Evolutionary conservation across 495 filamentous ascomycete species (phyloP).

Genomic region (Aspergillus nanangensis): DNA sequence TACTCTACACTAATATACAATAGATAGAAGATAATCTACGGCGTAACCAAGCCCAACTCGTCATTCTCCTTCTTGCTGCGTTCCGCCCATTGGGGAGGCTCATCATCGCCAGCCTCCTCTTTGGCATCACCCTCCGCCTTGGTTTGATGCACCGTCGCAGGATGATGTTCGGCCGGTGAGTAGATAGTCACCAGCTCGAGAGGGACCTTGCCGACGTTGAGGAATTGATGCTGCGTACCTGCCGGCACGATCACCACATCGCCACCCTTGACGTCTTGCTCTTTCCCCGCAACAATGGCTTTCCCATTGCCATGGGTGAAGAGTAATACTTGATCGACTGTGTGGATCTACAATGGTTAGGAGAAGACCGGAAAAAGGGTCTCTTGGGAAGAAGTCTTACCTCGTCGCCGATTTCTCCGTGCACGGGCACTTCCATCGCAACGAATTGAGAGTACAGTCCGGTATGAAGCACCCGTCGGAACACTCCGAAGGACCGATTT

Average conservation of each 20-base stretch:
- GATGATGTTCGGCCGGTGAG: conserved; percentile 55
- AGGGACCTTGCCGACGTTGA: conserved; percentile 51
- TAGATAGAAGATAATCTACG: not conserved
- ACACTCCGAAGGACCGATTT: conserved; percentile 50
- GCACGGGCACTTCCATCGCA: conserved; percentile 59
- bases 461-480: conserved; percentile 58
- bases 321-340: conserved; percentile 60
- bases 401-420: conserved; percentile 63
- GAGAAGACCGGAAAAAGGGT: not conserved
- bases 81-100: conserved; percentile 54
- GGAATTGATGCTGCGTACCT: conserved; percentile 62
- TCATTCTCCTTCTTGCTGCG: conserved; percentile 55
- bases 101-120: conserved; percentile 58
- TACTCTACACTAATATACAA: not conserved
- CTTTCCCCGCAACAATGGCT: conserved; percentile 54
- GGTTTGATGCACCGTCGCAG: conserved; percentile 53
- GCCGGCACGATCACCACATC: conserved; percentile 62
- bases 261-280: conserved; percentile 53
- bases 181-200: conserved; percentile 61
- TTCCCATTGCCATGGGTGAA: conserved; percentile 55
- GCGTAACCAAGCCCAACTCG: conserved; percentile 47
- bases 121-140: conserved; percentile 58
- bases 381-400: conserved; percentile 19
- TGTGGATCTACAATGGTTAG: conserved; percentile 29
- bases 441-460: conserved; percentile 61